These are phyloP conservation scores for Glebionis coronaria DNA, from an alignment of 129 eudicot species.

Conservation along the genomic window DNA sequence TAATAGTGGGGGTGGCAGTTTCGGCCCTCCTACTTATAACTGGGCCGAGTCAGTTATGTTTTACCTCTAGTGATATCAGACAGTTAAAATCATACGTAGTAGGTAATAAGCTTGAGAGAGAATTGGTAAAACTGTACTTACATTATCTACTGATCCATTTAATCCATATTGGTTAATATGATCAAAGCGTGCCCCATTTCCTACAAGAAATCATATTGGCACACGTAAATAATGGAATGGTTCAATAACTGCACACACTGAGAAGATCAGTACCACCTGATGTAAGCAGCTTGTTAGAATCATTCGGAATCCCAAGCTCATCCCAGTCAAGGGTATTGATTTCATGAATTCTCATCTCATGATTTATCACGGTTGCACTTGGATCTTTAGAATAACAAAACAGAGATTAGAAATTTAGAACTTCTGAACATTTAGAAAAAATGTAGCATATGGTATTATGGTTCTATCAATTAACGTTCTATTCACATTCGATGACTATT, in stretches of 20 bases:
- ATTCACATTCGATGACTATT: no score
- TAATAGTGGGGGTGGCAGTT: constrained; percentile 2
- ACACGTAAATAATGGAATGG: constrained; percentile 2
- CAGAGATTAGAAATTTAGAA: not conserved
- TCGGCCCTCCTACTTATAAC: not conserved
- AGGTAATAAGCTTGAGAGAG: not conserved
- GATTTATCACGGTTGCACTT: constrained; percentile 41
- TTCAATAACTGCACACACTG: not conserved
- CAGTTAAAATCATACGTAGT: not conserved
- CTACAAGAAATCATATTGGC: constrained; percentile 27
- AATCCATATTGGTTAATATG: constrained; percentile 34
- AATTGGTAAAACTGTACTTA: constrained; percentile 25
- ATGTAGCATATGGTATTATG: no score
- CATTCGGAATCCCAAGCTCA: constrained; percentile 68
- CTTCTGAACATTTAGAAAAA: not conserved
- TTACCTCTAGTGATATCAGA: constrained; percentile 1
- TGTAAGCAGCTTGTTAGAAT: constrained; percentile 39
- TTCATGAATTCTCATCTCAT: constrained; percentile 78
- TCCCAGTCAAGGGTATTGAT: constrained; percentile 94
- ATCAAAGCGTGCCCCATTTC: constrained; percentile 33
- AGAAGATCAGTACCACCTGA: constrained; percentile 45
- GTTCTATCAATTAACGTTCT: no score
- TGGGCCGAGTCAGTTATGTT: not conserved
- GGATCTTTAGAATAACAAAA: constrained; percentile 35
- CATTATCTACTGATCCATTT: constrained; percentile 41